Evolutionary conservation across 1,284 basidiomycete genomes (phyloP).

Genomic region (Boletus smithii): DNA sequence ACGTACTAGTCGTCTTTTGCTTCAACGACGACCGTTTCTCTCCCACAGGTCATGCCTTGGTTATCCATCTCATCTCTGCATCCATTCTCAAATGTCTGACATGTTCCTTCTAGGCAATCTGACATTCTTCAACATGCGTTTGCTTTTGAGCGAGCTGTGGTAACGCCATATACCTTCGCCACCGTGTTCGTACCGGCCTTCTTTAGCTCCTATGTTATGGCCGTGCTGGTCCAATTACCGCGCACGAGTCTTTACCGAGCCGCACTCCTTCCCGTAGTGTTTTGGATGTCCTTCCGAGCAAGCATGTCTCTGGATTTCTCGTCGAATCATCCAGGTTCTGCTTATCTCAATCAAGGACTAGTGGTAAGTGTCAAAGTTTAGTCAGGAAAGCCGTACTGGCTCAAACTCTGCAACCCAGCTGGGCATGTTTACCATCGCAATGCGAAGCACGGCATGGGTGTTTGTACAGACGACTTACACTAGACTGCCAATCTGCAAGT

Average conservation of each 20-base stretch:
- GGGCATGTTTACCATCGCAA: conserved; percentile 24
- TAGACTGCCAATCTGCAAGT: conserved; percentile 13
- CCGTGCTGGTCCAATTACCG: conserved; percentile 30
- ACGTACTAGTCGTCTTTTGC: too few relatives aligned
- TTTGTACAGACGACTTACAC: conserved; percentile 15
- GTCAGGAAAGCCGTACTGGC: background rate
- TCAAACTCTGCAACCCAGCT: conserved; percentile 15
- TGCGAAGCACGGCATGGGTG: conserved; percentile 29
- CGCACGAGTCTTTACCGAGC: conserved; percentile 14
- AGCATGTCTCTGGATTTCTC: conserved; percentile 26
- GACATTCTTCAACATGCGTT: conserved; percentile 9
- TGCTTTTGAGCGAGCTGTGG: conserved; percentile 15
- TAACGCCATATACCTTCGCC: conserved; percentile 23
- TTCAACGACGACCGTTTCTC: too few relatives aligned
- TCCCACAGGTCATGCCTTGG: too few relatives aligned
- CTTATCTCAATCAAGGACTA: conserved; percentile 26
- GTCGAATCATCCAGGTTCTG: conserved; percentile 7
- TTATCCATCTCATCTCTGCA: conserved; percentile 2
- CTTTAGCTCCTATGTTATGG: conserved; percentile 26
- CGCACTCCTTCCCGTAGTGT: conserved; percentile 28
- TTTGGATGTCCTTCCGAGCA: conserved; percentile 16
- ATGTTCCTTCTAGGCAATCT: conserved; percentile 6
- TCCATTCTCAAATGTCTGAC: conserved; percentile 5
- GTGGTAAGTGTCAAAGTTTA: conserved; percentile 14
- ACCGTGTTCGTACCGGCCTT: conserved; percentile 20